phyloP scores from a whole-genome alignment of 2,329 filamentous ascomycete species.

The Trichoderma atrobrunneum region DNA sequence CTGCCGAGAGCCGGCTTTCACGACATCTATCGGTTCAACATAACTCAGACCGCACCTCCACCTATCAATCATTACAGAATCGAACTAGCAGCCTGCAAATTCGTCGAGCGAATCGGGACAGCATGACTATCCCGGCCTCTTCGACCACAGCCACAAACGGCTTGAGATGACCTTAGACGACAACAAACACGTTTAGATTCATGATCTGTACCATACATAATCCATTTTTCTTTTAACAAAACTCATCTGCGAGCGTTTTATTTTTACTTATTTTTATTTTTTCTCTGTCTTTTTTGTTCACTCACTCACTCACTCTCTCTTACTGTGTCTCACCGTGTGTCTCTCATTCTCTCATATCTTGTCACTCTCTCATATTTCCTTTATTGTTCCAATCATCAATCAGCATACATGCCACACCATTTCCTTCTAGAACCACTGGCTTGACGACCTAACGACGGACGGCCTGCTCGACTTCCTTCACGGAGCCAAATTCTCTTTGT shows the following conservation, averaged over 20 bases:
- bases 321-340: conserved; percentile 14
- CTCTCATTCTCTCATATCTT: conserved; percentile 26
- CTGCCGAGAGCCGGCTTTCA: conserved; percentile 28
- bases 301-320: conserved; percentile 21
- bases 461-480: conserved; percentile 9
- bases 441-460: conserved; percentile 19
- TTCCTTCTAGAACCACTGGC: conserved; percentile 14
- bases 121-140: conserved; percentile 35
- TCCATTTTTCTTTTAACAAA: conserved; percentile 25
- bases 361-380: conserved; percentile 3
- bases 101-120: conserved; percentile 43
- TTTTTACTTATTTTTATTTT: conserved; percentile 27
- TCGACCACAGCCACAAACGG: conserved; percentile 40
- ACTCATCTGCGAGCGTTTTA: conserved; percentile 30
- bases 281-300: conserved; percentile 19
- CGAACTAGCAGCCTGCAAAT: conserved; percentile 47
- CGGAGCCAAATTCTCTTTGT: conserved; percentile 11
- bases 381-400: neutral
- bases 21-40: conserved; percentile 47
- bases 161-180: conserved; percentile 43
- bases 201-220: conserved; percentile 21
- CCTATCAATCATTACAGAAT: conserved; percentile 36
- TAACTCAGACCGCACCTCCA: neutral
- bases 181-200: conserved; percentile 11
- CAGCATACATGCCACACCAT: neutral